Evolutionary conservation across 176 grass and related monocot species (phyloP).

Genomic region (Tillandsia leiboldiana): DNA sequence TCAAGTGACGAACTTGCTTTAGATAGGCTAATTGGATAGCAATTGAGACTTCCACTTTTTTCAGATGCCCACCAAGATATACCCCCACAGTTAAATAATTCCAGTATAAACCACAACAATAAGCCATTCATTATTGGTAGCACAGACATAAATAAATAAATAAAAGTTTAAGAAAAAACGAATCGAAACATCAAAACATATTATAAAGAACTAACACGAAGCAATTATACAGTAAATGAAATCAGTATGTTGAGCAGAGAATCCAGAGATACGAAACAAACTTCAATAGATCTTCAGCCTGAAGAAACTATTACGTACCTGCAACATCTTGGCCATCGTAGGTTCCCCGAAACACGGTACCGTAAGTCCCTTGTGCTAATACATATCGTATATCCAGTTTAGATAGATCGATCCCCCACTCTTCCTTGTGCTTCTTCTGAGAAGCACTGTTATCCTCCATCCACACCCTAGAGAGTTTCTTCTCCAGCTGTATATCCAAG

Average conservation of each 20-base stretch:
- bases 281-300: neutral
- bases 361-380: conserved; percentile 73
- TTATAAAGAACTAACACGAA: neutral
- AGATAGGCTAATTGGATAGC: too few relatives aligned
- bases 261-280: too few relatives aligned
- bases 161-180: too few relatives aligned
- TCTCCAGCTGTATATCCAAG: conserved; percentile 75
- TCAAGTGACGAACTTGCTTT: too few relatives aligned
- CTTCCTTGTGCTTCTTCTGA: conserved; percentile 22
- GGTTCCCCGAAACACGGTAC: conserved; percentile 69
- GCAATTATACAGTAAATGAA: neutral
- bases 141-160: too few relatives aligned
- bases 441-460: conserved; percentile 42
- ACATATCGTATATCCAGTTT: conserved; percentile 66
- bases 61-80: too few relatives aligned
- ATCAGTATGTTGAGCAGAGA: neutral
- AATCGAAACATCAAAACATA: too few relatives aligned
- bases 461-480: conserved; percentile 58
- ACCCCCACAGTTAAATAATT: too few relatives aligned
- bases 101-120: too few relatives aligned
- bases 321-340: conserved; percentile 75
- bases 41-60: too few relatives aligned
- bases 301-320: conserved; percentile 21
- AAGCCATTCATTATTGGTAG: too few relatives aligned
- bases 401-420: conserved; percentile 74